These are phyloP conservation scores for Sclerotinia trifoliorum DNA, from an alignment of 2,329 filamentous ascomycete species.

Conservation along the genomic window DNA sequence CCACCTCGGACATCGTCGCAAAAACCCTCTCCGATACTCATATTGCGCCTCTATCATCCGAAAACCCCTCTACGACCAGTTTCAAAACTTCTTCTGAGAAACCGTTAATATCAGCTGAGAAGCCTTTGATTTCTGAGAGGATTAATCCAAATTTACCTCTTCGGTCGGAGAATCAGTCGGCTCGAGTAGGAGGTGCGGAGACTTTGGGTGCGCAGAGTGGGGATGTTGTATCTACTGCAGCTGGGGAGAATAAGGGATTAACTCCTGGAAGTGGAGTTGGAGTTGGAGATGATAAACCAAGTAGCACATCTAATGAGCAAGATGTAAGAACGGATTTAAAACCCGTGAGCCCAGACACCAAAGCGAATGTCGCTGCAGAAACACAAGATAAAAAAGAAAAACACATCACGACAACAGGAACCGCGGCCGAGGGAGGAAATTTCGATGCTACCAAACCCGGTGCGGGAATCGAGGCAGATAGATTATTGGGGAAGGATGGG, in stretches of 20 bases:
- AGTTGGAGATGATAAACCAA: background rate
- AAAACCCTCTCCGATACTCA: background rate
- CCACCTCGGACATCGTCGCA: background rate
- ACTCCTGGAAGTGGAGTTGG: background rate
- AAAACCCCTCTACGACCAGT: background rate
- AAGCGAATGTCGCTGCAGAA: constrained; percentile 27
- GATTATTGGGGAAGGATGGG: constrained; percentile 46
- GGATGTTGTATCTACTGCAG: background rate
- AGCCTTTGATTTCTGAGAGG: background rate
- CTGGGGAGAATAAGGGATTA: constrained; percentile 20
- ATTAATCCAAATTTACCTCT: background rate
- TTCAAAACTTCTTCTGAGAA: background rate
- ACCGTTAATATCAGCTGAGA: background rate
- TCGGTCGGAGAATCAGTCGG: background rate
- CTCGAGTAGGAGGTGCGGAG: background rate
- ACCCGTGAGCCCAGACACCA: background rate
- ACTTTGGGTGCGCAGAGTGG: no score
- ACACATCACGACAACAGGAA: background rate
- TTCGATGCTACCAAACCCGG: constrained; percentile 65
- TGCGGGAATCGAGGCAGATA: constrained; percentile 64
- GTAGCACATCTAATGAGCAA: background rate
- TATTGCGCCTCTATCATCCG: background rate
- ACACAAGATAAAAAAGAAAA: constrained; percentile 49
- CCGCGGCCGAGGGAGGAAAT: constrained; percentile 61
- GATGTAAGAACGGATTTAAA: background rate